These are phyloP conservation scores for Neurospora sp. DNA, from an alignment of 495 filamentous ascomycete genomes.

Conservation along the genomic window DNA sequence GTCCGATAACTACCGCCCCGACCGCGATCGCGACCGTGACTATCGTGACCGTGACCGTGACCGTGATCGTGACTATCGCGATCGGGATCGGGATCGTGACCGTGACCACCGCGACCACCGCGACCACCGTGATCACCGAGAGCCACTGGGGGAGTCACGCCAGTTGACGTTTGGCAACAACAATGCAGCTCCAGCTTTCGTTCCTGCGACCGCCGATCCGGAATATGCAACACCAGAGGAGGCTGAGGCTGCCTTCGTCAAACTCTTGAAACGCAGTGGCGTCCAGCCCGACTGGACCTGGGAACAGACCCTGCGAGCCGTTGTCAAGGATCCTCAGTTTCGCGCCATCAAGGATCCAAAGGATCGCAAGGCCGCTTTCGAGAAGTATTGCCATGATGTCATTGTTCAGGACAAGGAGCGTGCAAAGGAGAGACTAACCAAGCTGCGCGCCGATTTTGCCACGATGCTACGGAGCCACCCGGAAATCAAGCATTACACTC, in stretches of 20 bases:
- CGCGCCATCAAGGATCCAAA: conserved; percentile 88
- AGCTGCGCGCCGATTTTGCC: conserved; percentile 86
- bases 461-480: conserved; percentile 95
- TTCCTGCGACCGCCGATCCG: conserved; percentile 59
- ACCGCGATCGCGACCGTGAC: conserved; percentile 15
- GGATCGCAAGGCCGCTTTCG: conserved; percentile 84
- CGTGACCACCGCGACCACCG: conserved; percentile 17
- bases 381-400: conserved; percentile 90
- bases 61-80: conserved; percentile 12
- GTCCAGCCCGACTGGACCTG: conserved; percentile 88
- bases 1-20: conserved; percentile 24
- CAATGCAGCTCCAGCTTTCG: conserved; percentile 50
- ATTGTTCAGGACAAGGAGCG: conserved; percentile 88
- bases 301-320: conserved; percentile 79
- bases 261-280: conserved; percentile 73
- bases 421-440: conserved; percentile 87
- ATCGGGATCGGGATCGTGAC: conserved; percentile 8
- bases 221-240: conserved; percentile 82
- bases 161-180: conserved; percentile 61
- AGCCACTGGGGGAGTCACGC: conserved; percentile 53
- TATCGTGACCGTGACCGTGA: conserved; percentile 19
- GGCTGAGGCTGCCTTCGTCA: conserved; percentile 88
- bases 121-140: conserved; percentile 31
- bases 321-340: conserved; percentile 91
- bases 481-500: conserved; percentile 95